Percentiles rank a stretch among this genome's conserved stretches.
Conservation (phyloP, 768 basidiomycete species). For the Boletus speciosus region DNA sequence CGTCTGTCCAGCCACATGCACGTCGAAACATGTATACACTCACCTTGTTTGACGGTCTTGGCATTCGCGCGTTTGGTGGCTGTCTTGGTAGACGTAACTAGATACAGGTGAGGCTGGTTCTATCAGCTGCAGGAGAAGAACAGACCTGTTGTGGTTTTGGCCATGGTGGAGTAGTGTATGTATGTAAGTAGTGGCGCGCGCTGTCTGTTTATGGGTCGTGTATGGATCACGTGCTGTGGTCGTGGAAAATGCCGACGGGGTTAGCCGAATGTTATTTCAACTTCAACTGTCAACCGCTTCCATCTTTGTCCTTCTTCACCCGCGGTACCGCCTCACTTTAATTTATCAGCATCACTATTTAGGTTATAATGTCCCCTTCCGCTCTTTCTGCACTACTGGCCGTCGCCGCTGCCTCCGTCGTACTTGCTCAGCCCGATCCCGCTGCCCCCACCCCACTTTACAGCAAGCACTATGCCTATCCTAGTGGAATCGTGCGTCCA, state of each 20-base stretch:
- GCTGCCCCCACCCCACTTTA: slow-evolving; percentile 47
- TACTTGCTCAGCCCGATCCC: slow-evolving; percentile 33
- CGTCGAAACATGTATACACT: slow-evolving; percentile 9
- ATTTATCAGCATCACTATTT: slow-evolving; percentile 1
- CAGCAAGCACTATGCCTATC: slow-evolving; percentile 44
- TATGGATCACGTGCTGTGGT: slow-evolving; percentile 29
- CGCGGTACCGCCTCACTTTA: not conserved
- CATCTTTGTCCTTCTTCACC: not conserved
- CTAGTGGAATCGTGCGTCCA: slow-evolving; percentile 39
- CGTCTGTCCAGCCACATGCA: not conserved
- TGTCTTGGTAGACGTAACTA: slow-evolving; percentile 52
- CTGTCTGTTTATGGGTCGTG: slow-evolving; percentile 25
- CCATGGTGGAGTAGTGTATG: slow-evolving; percentile 36
- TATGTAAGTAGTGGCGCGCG: not conserved
- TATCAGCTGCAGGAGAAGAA: not conserved
- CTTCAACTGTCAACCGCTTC: no score
- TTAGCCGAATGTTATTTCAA: slow-evolving; percentile 25
- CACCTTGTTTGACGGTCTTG: slow-evolving; percentile 40
- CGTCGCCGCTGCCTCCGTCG: slow-evolving; percentile 30
- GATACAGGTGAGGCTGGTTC: slow-evolving; percentile 2
- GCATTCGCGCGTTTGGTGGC: slow-evolving; percentile 53
- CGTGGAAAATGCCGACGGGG: slow-evolving; percentile 6
- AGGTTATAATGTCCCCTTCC: slow-evolving; percentile 35
- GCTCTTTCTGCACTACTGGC: slow-evolving; percentile 38
- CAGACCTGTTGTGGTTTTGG: slow-evolving; percentile 49